Evolutionary conservation across 768 basidiomycete species (phyloP), one percentile per base, ranked within the genome.

Genomic region (Naematelia encephala): DNA sequence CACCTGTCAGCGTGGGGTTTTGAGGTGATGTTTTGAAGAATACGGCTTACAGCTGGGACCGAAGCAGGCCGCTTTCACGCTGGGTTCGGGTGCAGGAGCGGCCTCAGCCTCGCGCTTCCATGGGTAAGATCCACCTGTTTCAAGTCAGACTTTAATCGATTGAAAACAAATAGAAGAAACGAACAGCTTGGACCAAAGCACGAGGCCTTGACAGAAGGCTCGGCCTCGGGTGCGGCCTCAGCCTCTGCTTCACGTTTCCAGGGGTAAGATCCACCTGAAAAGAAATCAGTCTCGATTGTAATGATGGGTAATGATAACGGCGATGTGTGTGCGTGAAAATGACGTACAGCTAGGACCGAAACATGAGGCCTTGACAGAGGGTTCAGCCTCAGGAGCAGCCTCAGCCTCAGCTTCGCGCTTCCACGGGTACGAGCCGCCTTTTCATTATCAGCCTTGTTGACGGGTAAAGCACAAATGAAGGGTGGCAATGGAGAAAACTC

Each of bases 21-120:
- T 30, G 52, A 5, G 39, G 52, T 3, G 29, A 34, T n/a, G 51
- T 19, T 5, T 25, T 23, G 43, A 27, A 42, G 42, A 45, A 27
- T 34, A 43, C 44, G 42, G 16, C 34, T 39, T 16, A 62, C 57
- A 58, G 8, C 53, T 52, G 16, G 11, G 4, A 28, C 59, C 59
- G 44, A 60, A 61, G 54, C 55, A 60, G 53, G 57, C 25, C 25
- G 61, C 57, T 19, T 46, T 42, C 19, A 25, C 55, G 27, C 46
- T 16, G 26, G 63, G 57, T 34, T 61, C 60, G 51, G 59, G 34
- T 21, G 58, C 63, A n/a, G 57, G 53, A 16, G 42, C 51, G 42
- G 52, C 59, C 43, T 59, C 56, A 26, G 66, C 63, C 54, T 70
- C 66, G 22, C 56, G 55, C 56, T 68, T 68, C 67, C 67, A 68